A percentile compares a stretch with the other conserved stretches of the same genome.
Conservation (phyloP, 257 asterid species). For the Nemophila menziesii region DNA sequence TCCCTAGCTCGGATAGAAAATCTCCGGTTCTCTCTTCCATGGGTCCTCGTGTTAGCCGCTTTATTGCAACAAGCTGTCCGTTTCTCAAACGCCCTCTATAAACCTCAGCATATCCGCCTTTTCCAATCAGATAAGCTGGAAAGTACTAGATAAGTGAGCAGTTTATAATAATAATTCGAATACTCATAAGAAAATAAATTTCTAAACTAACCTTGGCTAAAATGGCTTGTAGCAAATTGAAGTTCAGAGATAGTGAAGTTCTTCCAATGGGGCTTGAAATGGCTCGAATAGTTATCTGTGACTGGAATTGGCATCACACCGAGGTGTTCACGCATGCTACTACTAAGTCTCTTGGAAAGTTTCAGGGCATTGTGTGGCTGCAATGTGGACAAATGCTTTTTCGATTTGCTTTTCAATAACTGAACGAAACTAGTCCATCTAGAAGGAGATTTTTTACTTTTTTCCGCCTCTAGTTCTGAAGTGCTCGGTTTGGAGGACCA, state of each 20-base stretch:
- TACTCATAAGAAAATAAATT: neutral
- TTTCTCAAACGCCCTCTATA: slow-evolving; percentile 57
- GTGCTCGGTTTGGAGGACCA: slow-evolving; percentile 71
- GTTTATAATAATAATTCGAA: neutral
- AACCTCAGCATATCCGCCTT: slow-evolving; percentile 94
- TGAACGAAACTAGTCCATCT: slow-evolving; percentile 39
- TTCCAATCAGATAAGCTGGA: slow-evolving; percentile 65
- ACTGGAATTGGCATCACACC: slow-evolving; percentile 19
- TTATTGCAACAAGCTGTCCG: slow-evolving; percentile 75
- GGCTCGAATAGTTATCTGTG: slow-evolving; percentile 34
- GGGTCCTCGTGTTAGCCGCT: slow-evolving; percentile 51
- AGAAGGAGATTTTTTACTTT: slow-evolving; percentile 33
- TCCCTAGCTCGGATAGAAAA: slow-evolving; percentile 81
- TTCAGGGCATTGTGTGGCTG: slow-evolving; percentile 38
- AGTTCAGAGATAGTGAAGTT: slow-evolving; percentile 54
- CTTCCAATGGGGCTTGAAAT: slow-evolving; percentile 90
- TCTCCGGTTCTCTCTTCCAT: slow-evolving; percentile 62
- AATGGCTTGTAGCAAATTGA: slow-evolving; percentile 61
- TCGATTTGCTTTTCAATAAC: slow-evolving; percentile 45
- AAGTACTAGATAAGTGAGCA: neutral
- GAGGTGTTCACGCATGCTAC: slow-evolving; percentile 51
- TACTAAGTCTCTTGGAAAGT: slow-evolving; percentile 47
- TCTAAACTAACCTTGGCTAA: slow-evolving; percentile 48
- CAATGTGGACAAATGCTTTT: slow-evolving; percentile 32
- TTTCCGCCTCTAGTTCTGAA: slow-evolving; percentile 34